Conservation (phyloP, 441 rosid genomes). For the Viola pubescens region DNA sequence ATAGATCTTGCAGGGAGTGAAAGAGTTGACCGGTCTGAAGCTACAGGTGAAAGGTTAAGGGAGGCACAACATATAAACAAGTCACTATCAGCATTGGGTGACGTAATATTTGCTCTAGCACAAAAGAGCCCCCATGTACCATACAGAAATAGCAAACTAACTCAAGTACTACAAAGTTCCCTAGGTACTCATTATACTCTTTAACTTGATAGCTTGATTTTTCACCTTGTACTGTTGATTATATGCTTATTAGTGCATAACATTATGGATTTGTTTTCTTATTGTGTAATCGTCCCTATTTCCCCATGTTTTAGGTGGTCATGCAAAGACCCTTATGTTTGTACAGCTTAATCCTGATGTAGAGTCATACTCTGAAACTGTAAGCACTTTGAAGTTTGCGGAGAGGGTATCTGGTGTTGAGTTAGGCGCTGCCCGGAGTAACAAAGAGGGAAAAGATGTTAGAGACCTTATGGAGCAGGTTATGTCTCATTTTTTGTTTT, state of each 20-base stretch:
- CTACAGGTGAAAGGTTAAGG: conserved; percentile 29
- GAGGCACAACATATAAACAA: conserved; percentile 36
- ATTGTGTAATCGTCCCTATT: background rate
- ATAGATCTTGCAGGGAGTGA: conserved; percentile 35
- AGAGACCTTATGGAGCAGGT: conserved; percentile 35
- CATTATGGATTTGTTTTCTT: background rate
- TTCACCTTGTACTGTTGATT: background rate
- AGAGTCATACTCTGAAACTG: conserved; percentile 28
- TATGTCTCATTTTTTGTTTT: background rate
- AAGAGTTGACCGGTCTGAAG: conserved; percentile 34
- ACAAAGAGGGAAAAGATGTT: conserved; percentile 27
- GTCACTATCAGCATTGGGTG: conserved; percentile 32
- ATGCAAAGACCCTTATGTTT: conserved; percentile 37
- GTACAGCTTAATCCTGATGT: conserved; percentile 38
- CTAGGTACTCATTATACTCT: conserved; percentile 17
- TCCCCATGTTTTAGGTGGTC: conserved; percentile 24
- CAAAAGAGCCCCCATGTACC: conserved; percentile 32
- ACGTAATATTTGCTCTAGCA: conserved; percentile 31
- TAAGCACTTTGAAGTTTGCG: conserved; percentile 33
- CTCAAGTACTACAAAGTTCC: conserved; percentile 34
- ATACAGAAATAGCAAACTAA: conserved; percentile 34
- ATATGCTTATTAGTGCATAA: background rate
- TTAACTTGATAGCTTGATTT: background rate
- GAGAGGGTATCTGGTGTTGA: conserved; percentile 38
- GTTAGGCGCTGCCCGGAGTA: conserved; percentile 34